phyloP scores from a whole-genome alignment of 2,329 filamentous ascomycete species.

The Claviceps maximensis region DNA sequence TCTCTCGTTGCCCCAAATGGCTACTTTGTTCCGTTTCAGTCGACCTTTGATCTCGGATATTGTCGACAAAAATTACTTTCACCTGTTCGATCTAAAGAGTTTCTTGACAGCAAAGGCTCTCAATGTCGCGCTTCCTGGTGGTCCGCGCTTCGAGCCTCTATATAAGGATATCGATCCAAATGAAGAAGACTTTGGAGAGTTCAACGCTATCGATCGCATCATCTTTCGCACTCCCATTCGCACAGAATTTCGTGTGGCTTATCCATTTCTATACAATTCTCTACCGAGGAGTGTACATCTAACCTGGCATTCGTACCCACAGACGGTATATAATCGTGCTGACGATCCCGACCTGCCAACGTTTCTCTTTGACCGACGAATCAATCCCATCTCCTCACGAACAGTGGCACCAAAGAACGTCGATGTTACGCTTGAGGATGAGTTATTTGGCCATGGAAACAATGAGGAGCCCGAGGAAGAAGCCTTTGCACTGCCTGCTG shows the following conservation, averaged over 20 bases:
- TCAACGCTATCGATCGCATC: conserved; percentile 98
- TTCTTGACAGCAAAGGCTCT: conserved; percentile 93
- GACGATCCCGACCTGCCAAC: conserved; percentile 84
- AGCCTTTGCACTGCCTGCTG: conserved; percentile 68
- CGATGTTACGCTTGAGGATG: conserved; percentile 83
- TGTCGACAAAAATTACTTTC: conserved; percentile 93
- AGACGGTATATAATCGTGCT: conserved; percentile 77
- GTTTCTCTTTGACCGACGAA: conserved; percentile 95
- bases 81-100: conserved; percentile 90
- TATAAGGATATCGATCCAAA: conserved; percentile 99
- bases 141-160: conserved; percentile 87
- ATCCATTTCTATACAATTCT: conserved; percentile 92
- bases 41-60: conserved; percentile 82
- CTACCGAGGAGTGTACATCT: conserved; percentile 87
- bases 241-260: conserved; percentile 90
- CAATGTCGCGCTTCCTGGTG: conserved; percentile 95
- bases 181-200: conserved; percentile 97
- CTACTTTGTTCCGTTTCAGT: conserved; percentile 82
- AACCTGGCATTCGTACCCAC: conserved; percentile 87
- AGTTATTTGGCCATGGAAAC: conserved; percentile 73
- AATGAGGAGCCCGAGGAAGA: conserved; percentile 65
- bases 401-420: conserved; percentile 90
- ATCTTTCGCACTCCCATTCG: conserved; percentile 93
- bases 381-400: conserved; percentile 93
- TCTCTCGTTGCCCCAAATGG: conserved; percentile 86